These are phyloP conservation scores for Pterulicium gracile DNA, from an alignment of 1,284 basidiomycete species.

Conservation along the genomic window DNA sequence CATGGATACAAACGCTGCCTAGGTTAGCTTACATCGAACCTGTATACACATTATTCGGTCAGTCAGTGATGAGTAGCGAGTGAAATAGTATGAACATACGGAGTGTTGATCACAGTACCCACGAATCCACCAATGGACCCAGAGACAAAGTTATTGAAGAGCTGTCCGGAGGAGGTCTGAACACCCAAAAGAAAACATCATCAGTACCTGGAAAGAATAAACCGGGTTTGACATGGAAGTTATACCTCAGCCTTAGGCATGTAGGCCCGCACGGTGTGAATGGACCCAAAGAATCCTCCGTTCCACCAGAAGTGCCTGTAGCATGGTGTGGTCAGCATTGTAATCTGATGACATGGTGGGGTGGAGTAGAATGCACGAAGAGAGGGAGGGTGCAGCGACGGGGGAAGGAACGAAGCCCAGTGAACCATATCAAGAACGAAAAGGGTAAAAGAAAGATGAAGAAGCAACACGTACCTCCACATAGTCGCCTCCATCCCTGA, in stretches of 20 bases:
- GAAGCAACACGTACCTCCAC: constrained; percentile 56
- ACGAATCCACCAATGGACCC: constrained; percentile 87
- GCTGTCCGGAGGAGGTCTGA: constrained; percentile 59
- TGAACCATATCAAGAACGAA: too few relatives aligned
- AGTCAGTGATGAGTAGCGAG: neutral
- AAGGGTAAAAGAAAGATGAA: too few relatives aligned
- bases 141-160: constrained; percentile 89
- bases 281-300: constrained; percentile 90
- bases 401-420: too few relatives aligned
- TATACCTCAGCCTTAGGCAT: constrained; percentile 77
- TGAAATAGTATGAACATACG: constrained; percentile 29
- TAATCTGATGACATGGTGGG: neutral
- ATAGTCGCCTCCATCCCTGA: constrained; percentile 93
- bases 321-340: neutral
- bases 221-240: too few relatives aligned
- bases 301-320: constrained; percentile 80
- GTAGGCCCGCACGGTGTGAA: constrained; percentile 71
- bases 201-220: too few relatives aligned
- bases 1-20: neutral
- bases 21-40: constrained; percentile 56
- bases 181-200: too few relatives aligned
- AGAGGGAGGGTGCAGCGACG: neutral
- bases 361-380: neutral
- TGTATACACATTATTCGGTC: constrained; percentile 13
- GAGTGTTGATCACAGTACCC: constrained; percentile 76